phyloP scores from a whole-genome alignment of 225 moss, liverwort and hornwort species.

The Straminergon stramineum region DNA sequence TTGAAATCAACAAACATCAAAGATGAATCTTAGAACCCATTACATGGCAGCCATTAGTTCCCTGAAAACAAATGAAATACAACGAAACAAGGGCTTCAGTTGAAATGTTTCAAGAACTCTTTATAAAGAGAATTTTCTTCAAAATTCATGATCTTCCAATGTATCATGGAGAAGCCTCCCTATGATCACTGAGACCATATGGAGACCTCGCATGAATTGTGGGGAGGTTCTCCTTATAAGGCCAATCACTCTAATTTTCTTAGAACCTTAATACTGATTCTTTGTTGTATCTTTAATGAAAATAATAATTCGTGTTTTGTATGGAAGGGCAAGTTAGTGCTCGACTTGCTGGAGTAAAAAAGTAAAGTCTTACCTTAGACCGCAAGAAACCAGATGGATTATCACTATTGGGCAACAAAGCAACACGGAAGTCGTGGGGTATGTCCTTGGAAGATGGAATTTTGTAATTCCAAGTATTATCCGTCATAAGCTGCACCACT shows the following conservation, averaged over 20 bases:
- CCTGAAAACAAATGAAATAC: background rate
- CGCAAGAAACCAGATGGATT: constrained; percentile 74
- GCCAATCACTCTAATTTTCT: background rate
- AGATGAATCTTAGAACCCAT: background rate
- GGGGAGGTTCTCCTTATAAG: background rate
- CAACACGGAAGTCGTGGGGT: constrained; percentile 60
- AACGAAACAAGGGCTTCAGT: background rate
- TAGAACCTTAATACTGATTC: background rate
- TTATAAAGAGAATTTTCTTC: background rate
- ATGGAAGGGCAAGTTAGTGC: background rate
- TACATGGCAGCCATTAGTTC: background rate
- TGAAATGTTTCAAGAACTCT: background rate
- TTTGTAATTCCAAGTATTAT: constrained; percentile 76
- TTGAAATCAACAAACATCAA: background rate
- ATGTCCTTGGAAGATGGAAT: constrained; percentile 85
- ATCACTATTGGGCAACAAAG: constrained; percentile 55
- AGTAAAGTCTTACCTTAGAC: constrained; percentile 43
- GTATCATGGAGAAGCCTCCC: background rate
- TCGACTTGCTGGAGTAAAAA: background rate
- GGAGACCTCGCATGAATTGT: background rate
- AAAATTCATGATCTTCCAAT: background rate
- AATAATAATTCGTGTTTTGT: background rate
- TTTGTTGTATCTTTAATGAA: background rate
- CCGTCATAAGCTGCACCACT: constrained; percentile 53
- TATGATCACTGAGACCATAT: background rate